Evolutionary conservation across 805 yeast genomes (phyloP), one percentile per base, ranked within the genome.

Genomic region (Limtongia smithiae): DNA sequence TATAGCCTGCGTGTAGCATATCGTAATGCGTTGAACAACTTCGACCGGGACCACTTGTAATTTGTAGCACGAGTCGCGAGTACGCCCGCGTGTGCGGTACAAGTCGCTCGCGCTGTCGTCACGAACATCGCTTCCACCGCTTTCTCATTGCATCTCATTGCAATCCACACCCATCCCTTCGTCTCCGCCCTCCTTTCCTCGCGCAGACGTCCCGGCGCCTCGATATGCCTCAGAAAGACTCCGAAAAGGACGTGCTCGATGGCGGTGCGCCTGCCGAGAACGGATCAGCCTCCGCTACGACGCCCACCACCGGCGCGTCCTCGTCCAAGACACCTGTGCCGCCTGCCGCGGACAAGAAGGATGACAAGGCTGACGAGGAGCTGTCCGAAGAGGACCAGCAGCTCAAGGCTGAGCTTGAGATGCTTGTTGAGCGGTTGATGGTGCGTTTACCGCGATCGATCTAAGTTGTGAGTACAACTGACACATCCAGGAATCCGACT

Each of bases 301-400:
- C 27, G 18, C 18, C 37, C 2, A 5, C 42, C 11, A 31, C 32
- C n/a, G 15, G 37, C 32, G 18, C 20, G 30, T 17, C 17, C 25
- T 6, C 40, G 28, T 36, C 36, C 7, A 35, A 44, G 30, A 25
- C 9, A 8, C 44, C 18, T 18, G 43, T 38, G 37, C 37, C 48
- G 9, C 40, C 36, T 20, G 39, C 39, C 15, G 24, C 44, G 17
- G 28, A 24, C 25, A 50, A 50, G 46, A 44, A 46, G 24, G 56
- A 51, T 33, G 51, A 43, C 37, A 39, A 44, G 21, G 41, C 40
- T 2, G 58, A 54, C 28, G 57, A 54, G 32, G 56, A 51, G 65
- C 76, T 93, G 51, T 83, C 89, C 25, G 97, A 90, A 68, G 97
- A 91, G 67, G 98, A 93, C 68, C 83, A 80, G 60, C 85, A 83